Evolutionary conservation across 495 filamentous ascomycete genomes (phyloP).

Genomic region (Trichoderma orchidacearum): DNA sequence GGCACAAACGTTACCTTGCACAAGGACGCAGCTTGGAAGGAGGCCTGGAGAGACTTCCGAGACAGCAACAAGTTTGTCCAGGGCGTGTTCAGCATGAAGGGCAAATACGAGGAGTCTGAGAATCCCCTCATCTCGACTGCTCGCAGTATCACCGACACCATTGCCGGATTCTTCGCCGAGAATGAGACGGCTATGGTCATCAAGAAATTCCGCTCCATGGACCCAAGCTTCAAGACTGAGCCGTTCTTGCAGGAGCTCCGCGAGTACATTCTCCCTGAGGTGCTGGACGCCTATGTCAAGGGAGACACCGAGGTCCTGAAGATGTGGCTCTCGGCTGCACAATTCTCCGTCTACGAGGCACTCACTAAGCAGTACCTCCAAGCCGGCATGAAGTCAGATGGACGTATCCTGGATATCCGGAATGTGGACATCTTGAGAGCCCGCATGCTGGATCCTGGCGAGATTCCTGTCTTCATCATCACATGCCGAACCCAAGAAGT

Average conservation of each 20-base stretch:
- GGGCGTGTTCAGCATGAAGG: slow-evolving; percentile 68
- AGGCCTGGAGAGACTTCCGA: slow-evolving; percentile 85
- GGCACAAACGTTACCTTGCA: slow-evolving; percentile 89
- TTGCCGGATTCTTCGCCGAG: slow-evolving; percentile 94
- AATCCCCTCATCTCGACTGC: slow-evolving; percentile 90
- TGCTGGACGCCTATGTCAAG: slow-evolving; percentile 95
- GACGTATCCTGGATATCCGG: slow-evolving; percentile 85
- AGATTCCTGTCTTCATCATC: slow-evolving; percentile 93
- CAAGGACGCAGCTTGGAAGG: slow-evolving; percentile 93
- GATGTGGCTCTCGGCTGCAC: slow-evolving; percentile 88
- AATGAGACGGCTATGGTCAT: slow-evolving; percentile 96
- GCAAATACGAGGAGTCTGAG: slow-evolving; percentile 85
- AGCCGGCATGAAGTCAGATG: slow-evolving; percentile 84
- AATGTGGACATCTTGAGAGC: slow-evolving; percentile 84
- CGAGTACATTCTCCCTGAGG: slow-evolving; percentile 95
- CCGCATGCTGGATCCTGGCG: slow-evolving; percentile 87
- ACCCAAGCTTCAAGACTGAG: slow-evolving; percentile 89
- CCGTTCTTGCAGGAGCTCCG: slow-evolving; percentile 86
- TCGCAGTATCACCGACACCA: slow-evolving; percentile 79
- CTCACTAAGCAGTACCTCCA: slow-evolving; percentile 88
- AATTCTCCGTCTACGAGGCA: slow-evolving; percentile 88
- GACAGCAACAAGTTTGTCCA: slow-evolving; percentile 84
- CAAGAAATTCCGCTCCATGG: slow-evolving; percentile 95
- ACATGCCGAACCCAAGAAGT: slow-evolving; percentile 96
- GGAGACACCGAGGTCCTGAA: slow-evolving; percentile 83